phyloP scores from a whole-genome alignment of 768 basidiomycete species.

The Pleurotus eryngii region DNA sequence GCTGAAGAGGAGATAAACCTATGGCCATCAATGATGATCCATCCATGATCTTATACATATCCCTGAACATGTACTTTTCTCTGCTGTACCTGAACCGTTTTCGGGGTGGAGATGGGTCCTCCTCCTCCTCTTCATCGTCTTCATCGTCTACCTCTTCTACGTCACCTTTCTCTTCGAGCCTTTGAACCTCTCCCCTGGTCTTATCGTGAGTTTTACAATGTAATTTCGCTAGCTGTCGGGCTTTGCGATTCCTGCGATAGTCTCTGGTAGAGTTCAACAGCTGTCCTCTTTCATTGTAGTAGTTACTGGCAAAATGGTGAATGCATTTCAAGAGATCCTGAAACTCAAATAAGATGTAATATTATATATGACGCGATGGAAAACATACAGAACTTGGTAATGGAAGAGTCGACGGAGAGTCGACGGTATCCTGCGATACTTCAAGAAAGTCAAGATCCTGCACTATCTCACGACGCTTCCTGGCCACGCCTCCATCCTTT shows the following conservation, averaged over 20 bases:
- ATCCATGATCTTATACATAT: slow-evolving; percentile 77
- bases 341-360: slow-evolving; percentile 13
- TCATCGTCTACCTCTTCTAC: slow-evolving; percentile 1
- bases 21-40: slow-evolving; percentile 73
- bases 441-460: slow-evolving; percentile 55
- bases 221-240: slow-evolving; percentile 14
- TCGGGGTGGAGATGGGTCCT: slow-evolving; percentile 5
- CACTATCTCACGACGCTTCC: slow-evolving; percentile 42
- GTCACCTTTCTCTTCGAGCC: slow-evolving; percentile 8
- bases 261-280: slow-evolving; percentile 47
- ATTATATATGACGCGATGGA: background rate
- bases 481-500: slow-evolving; percentile 8
- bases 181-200: background rate
- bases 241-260: slow-evolving; percentile 42
- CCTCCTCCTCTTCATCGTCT: slow-evolving; percentile 17
- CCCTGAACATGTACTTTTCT: slow-evolving; percentile 30
- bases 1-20: background rate
- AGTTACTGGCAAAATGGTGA: slow-evolving; percentile 43
- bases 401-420: slow-evolving; percentile 12
- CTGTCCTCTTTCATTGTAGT: slow-evolving; percentile 63
- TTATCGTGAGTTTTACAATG: slow-evolving; percentile 11
- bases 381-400: slow-evolving; percentile 51
- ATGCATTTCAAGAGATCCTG: slow-evolving; percentile 49
- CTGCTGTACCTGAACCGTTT: slow-evolving; percentile 12
- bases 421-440: slow-evolving; percentile 15